These are phyloP conservation scores for Botrytis fragariae DNA, from an alignment of 2,329 filamentous ascomycete species.

Conservation along the genomic window DNA sequence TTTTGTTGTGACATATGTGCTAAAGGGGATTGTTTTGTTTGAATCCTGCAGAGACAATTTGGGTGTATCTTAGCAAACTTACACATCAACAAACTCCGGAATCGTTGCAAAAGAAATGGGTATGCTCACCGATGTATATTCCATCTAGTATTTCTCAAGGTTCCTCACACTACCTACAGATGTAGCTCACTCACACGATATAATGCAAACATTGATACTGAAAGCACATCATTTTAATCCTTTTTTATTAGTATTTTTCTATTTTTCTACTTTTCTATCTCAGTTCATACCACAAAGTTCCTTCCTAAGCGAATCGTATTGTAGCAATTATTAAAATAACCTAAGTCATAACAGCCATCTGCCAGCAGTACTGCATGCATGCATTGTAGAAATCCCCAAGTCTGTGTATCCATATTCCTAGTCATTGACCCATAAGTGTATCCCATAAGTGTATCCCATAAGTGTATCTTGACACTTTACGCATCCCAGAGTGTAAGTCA, in stretches of 20 bases:
- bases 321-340: background rate
- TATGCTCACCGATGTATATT: background rate
- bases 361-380: background rate
- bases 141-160: background rate
- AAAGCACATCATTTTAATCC: background rate
- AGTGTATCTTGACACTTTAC: background rate
- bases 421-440: background rate
- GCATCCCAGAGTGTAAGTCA: background rate
- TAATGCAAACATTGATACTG: background rate
- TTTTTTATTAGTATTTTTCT: background rate
- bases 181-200: background rate
- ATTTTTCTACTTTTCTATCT: too few species aligned
- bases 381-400: background rate
- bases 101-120: background rate
- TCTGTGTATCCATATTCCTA: background rate
- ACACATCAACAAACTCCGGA: background rate
- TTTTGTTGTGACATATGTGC: background rate
- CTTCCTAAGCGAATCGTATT: background rate
- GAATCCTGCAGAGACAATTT: too few species aligned
- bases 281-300: background rate
- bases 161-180: background rate
- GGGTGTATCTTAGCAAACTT: background rate
- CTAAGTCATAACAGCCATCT: background rate
- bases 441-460: background rate
- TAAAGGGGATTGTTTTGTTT: background rate